Evolutionary conservation across 208 protist species (phyloP), one percentile per base, ranked within the genome.

Genomic region (Trypanosoma avium): DNA sequence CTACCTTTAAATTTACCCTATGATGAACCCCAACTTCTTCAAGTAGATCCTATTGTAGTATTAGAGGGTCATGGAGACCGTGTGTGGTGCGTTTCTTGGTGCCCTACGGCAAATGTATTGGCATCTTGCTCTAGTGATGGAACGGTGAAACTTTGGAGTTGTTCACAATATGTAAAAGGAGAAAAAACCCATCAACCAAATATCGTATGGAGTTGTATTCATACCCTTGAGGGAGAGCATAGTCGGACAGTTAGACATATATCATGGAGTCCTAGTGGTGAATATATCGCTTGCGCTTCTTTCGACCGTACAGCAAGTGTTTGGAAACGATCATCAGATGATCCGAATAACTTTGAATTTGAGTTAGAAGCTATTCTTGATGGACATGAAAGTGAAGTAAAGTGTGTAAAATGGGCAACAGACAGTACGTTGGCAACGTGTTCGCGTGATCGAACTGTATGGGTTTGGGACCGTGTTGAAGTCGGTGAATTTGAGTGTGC

Each of bases 361-460:
- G 80, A 82, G 30, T 60, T 93, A 15, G 88, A 94, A 65, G 78
- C 77, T 50, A 57, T 89, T 30, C 79, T 92, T 27, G 86, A 97
- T 50, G 94, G 91, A 7, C 94, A 97, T 68, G 92, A 97, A 65
- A 95, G 80, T 63, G 94, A 97, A 61, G 80, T 97, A 19, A 97
- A 97, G 77, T 93, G 84, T 66, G 86, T 90, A 26, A 61, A 74
- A 72, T 97, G 88, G 88, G 63, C 68, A 12, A 88, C 83, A 8
- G 78, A 88, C 63, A 79, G 54, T 38, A 94, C 84, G 50, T 70
- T 97, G 38, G 89, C 90, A 32, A 96, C 90, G 22, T 91, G 91
- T 71, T 84, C 84, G 27, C 81, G 94, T 30, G 94, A 97, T 60
- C 88, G 90, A 61, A 93, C 81, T 24, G 78, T 95, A 58, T 97